Conservation (phyloP, 345 rosid species). For the Salix caprea region DNA sequence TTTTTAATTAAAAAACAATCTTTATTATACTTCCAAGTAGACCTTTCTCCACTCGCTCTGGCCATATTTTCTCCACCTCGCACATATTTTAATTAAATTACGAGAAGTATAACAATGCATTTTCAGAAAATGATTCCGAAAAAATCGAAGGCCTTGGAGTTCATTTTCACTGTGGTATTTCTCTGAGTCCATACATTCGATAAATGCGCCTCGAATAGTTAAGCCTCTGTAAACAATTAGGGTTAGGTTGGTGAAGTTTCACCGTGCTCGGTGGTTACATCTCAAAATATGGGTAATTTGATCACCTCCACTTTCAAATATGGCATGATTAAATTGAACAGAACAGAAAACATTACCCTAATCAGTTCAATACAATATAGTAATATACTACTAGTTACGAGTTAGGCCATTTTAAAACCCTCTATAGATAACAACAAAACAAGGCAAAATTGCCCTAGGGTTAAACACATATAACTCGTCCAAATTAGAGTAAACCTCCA, state of each 20-base stretch:
- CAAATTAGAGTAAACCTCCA: conserved; percentile 53
- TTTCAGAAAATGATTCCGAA: background rate
- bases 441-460: conserved; percentile 67
- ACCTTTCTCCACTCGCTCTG: too few relatives aligned
- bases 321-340: background rate
- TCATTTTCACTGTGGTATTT: background rate
- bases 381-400: background rate
- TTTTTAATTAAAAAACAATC: too few relatives aligned
- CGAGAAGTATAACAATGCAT: background rate
- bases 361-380: background rate
- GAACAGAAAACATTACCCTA: conserved; percentile 1
- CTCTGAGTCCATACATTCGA: background rate
- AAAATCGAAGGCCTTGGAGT: background rate
- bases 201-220: background rate
- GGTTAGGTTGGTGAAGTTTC: background rate
- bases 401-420: conserved; percentile 28
- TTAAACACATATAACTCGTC: conserved; percentile 67
- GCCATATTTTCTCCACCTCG: too few relatives aligned
- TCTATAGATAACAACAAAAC: conserved; percentile 70
- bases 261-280: background rate
- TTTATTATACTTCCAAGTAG: too few relatives aligned
- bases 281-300: background rate
- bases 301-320: background rate
- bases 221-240: background rate
- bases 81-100: background rate